phyloP scores from a whole-genome alignment of 352 stramenopile species.

The Globisporangium recalcitrans region DNA sequence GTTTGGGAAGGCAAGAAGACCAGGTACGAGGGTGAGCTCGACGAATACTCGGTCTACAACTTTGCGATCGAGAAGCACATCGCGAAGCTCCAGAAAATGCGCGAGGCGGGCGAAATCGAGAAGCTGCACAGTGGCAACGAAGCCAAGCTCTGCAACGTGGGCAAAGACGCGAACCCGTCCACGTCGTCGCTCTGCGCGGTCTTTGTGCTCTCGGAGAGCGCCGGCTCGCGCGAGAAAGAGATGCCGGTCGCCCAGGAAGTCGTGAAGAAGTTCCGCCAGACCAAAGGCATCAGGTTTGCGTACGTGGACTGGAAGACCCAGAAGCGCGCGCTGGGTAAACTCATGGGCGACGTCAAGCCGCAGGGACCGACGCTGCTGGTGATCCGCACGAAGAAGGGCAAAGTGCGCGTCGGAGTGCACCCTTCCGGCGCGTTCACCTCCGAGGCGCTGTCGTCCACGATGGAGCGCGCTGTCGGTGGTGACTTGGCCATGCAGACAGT shows the following conservation, averaged over 20 bases:
- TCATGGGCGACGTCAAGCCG: conserved; percentile 23
- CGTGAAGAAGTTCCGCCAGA: conserved; percentile 58
- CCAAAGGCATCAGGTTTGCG: conserved; percentile 52
- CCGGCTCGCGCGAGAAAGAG: conserved; percentile 30
- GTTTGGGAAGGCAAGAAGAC: conserved; percentile 52
- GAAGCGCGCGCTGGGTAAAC: conserved; percentile 40
- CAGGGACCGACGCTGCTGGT: conserved; percentile 50
- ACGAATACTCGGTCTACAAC: conserved; percentile 80
- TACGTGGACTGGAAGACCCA: conserved; percentile 77
- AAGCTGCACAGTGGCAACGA: conserved; percentile 70
- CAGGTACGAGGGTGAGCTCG: conserved; percentile 55
- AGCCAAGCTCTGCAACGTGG: conserved; percentile 72
- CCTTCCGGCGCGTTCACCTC: conserved; percentile 32
- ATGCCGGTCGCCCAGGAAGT: conserved; percentile 57
- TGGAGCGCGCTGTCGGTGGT: conserved; percentile 68
- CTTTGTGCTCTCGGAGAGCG: conserved; percentile 61
- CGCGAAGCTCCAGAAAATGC: conserved; percentile 56
- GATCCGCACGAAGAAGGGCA: conserved; percentile 58
- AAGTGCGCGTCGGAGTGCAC: conserved; percentile 50
- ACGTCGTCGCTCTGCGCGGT: conserved; percentile 59
- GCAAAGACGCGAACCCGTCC: conserved; percentile 45
- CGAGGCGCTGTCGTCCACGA: conserved; percentile 52
- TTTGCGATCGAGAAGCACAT: conserved; percentile 84
- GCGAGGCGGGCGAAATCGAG: conserved; percentile 59
- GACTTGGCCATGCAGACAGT: conserved; percentile 46